Base-by-base conservation (phyloP, 1,284 basidiomycete species). In the Cryptococcus sp. region DNA sequence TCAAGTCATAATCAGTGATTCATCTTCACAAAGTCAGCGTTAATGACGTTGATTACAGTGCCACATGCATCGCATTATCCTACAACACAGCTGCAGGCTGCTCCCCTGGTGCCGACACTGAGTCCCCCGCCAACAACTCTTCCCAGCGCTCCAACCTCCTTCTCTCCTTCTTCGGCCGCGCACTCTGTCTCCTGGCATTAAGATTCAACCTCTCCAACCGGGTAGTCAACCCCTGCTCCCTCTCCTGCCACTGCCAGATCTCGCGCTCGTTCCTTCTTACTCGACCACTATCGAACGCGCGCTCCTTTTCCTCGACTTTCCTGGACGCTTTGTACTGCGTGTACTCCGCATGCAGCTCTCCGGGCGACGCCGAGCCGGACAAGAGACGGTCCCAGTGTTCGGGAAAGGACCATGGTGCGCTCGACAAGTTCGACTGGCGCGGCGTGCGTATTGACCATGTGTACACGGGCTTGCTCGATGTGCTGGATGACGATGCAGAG, bases 191-290 rank as follows among this genome's bases (percentile, higher is more conserved):
- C 43, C 75, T 60, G 15, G 50, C 58, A 63, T 70, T 76, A 43
- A 77, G 57, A 58, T 74, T 69, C 16, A 53, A 19, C 47, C 74
- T 57, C 61, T 76, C 71, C 43, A 71, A 52, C 8, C 38, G 47
- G 6, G 67, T 71, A 15, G 73, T 70, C 30, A 72, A 27, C 17
- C 70, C 69, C 38, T 63, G 55, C n/a, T 57, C 57, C 39, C 73
- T 58, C 10, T 47, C 67, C 17, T 60, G 53, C 74, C 71, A 73
- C 17, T 48, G 57, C 53, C 58, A 57, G 25, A 66, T 53, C 47
- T 74, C 66, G 41, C 63, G 50, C 43, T 69, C 64, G 7, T 61
- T 65, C 47, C 70, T 51, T 38, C 42, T 19, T 11, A 48, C 51
- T 17, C 41, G n/a, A 19, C 57, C 60, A 8, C 20, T 11, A 16